Evolutionary conservation across 2,329 filamentous ascomycete genomes (phyloP), one percentile per base, ranked within the genome.

Genomic region (Nothopassalora personata): DNA sequence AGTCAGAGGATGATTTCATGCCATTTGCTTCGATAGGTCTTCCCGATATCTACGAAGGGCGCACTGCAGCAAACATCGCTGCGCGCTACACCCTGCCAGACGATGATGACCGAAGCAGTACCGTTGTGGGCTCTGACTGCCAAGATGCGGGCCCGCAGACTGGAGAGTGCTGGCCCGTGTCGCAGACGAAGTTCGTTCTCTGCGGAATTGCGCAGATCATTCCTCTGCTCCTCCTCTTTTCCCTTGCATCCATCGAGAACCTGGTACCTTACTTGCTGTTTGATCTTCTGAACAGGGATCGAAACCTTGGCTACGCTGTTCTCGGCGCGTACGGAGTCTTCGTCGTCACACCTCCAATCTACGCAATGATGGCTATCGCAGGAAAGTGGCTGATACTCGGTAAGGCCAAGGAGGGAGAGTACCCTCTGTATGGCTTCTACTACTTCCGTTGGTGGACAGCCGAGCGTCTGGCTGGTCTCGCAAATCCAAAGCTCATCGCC

Each of bases 391-490:
- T 79, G 5, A 71, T 84, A 48, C 79, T 84, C 39, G 81, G 81
- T 10, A 77, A 76, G 1, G 79, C 81, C 63, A 75, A 71, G 45
- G 76, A 80, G 63, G 82, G 82, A 0, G 68, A 82, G 4, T 83
- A 81, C 64, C 81, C 82, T 0, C 83, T 84, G 78, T 84, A 82
- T 79, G 81, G 81, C 1, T 60, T 68, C 1, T 84, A 83, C 65
- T 82, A 84, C 67, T 83, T 79, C 0, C 76, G 81, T 9, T 84
- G 82, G 82, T 84, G 82, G 82, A 64, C 82, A 56, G 77, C 66
- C 10, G 62, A 66, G 52, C 65, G 66, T 31, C 46, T 68, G 19
- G 57, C 57, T 3, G 56, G 4, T 4, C 51, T 66, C 1, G 61
- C 61, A 23, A 65, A 66, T 19, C 51, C 56, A 13, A 67, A 67